Percentiles rank a stretch among this genome's conserved stretches.
These are phyloP conservation scores for Yamadazyma spencermartinsiae DNA, from an alignment of 1,139 yeast genomes.

Conservation along the genomic window DNA sequence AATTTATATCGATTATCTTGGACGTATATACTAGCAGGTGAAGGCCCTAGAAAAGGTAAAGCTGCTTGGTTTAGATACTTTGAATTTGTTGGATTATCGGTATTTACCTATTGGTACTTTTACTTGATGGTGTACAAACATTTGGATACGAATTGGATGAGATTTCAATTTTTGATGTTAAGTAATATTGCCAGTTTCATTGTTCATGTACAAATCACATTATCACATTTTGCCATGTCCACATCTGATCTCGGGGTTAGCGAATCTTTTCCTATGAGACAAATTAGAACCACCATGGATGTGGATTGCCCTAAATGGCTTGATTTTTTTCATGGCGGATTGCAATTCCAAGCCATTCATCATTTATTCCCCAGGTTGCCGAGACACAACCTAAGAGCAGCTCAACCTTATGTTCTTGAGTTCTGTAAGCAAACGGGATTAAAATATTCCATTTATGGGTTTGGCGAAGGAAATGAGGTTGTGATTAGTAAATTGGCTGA, in stretches of 20 bases:
- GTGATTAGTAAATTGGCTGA: constrained; percentile 72
- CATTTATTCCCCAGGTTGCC: constrained; percentile 90
- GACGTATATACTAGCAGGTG: constrained; percentile 68
- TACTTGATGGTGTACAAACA: constrained; percentile 57
- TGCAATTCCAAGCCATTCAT: constrained; percentile 89
- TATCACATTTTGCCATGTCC: constrained; percentile 92
- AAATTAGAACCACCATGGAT: constrained; percentile 90
- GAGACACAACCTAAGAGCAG: constrained; percentile 76
- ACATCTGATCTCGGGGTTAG: constrained; percentile 80
- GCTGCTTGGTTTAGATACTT: constrained; percentile 86
- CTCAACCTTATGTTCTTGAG: constrained; percentile 68
- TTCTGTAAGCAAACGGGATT: constrained; percentile 81
- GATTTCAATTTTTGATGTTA: constrained; percentile 62
- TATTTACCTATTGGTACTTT: constrained; percentile 79
- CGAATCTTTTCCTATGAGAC: constrained; percentile 82
- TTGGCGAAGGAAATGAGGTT: constrained; percentile 70
- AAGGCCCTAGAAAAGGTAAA: constrained; percentile 76
- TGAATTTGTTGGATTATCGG: constrained; percentile 67
- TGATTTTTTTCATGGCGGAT: constrained; percentile 88
- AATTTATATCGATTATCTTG: constrained; percentile 81
- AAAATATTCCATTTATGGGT: constrained; percentile 82
- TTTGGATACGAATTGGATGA: constrained; percentile 51
- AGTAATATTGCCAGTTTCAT: constrained; percentile 84
- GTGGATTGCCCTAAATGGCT: constrained; percentile 93
- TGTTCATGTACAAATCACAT: constrained; percentile 87